Evolutionary conservation across 139 green algal species (phyloP), one percentile per base, ranked within the genome.

Genomic region (Nannochloris sp.): DNA sequence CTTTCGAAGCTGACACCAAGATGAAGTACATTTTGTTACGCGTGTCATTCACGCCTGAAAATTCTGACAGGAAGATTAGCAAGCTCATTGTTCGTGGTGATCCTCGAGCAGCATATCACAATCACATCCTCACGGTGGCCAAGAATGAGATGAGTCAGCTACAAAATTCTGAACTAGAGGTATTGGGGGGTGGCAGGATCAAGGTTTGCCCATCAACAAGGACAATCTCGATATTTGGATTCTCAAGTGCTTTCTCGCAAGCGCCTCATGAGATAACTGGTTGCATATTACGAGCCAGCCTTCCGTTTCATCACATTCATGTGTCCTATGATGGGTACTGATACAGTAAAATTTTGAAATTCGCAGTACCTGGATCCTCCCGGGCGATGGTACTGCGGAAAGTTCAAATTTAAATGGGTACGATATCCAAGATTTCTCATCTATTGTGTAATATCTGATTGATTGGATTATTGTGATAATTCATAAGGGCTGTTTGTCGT

Each of bases 1-100:
- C 21, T 37, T 11, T 15, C 12, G 21, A 37, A 6, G 6, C 29
- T n/a, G 19, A 29, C 7, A 12, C 5, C n/a, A n/a, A 29, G 19
- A 36, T 91, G 75, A 95, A 95, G 64, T 95, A 95, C 37, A 76
- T 92, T 37, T 66, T 95, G 50, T 46, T 89, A 40, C 69, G 88
- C 19, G 56, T 91, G 25, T 70, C 63, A 43, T 7, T 29, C 21
- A 4, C 69, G 12, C 5, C n/a, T 58, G 50, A 21, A 58, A 10
- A 31, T 34, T 19, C 19, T 27, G 67, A 64, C 3, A 44, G 18
- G 24, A 44, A 57, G 57, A 29, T 53, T 34, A 81, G 62, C 61
- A 88, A 87, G 76, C 74, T 90, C 37, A n/a, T 90, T 36, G 84
- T 95, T 48, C 69, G 86, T 23, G 87, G 87, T 1, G 67, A 82